phyloP scores from a whole-genome alignment of 2,329 filamentous ascomycete genomes.

The Esteya vermicola region DNA sequence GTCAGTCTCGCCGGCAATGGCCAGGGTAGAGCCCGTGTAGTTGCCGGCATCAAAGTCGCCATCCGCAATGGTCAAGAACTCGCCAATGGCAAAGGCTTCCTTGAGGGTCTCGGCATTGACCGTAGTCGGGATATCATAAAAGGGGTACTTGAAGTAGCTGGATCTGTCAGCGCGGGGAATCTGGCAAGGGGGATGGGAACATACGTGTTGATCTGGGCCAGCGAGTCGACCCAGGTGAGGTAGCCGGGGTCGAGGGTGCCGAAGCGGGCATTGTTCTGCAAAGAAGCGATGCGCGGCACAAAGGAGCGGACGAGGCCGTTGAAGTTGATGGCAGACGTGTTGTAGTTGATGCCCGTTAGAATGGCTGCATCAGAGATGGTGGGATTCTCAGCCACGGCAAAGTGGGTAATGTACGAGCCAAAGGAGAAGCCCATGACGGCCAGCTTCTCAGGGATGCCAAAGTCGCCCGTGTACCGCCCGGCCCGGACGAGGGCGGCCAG shows the following conservation, averaged over 20 bases:
- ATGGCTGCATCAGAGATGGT: background rate
- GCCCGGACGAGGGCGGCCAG: background rate
- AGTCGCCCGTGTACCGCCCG: background rate
- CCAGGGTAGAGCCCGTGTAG: background rate
- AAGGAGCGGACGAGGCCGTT: slow-evolving; percentile 1
- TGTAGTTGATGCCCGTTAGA: slow-evolving; percentile 1
- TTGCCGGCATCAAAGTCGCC: background rate
- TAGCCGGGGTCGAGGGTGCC: background rate
- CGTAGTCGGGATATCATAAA: background rate
- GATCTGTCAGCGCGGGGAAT: background rate
- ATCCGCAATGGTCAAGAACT: background rate
- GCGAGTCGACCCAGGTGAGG: background rate
- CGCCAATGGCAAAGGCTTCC: slow-evolving; percentile 1
- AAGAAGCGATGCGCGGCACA: background rate
- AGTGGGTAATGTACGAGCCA: background rate
- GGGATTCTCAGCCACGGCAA: background rate
- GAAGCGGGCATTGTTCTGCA: background rate
- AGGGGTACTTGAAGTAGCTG: slow-evolving; percentile 1
- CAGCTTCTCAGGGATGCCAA: background rate
- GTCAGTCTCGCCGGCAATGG: background rate
- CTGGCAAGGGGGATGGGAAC: background rate
- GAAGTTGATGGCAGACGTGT: background rate
- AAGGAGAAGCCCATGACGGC: background rate
- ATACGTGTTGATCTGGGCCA: slow-evolving; percentile 1
- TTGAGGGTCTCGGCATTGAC: background rate